phyloP scores from a whole-genome alignment of 2,329 filamentous ascomycete species.

The Pyrenophora teres region DNA sequence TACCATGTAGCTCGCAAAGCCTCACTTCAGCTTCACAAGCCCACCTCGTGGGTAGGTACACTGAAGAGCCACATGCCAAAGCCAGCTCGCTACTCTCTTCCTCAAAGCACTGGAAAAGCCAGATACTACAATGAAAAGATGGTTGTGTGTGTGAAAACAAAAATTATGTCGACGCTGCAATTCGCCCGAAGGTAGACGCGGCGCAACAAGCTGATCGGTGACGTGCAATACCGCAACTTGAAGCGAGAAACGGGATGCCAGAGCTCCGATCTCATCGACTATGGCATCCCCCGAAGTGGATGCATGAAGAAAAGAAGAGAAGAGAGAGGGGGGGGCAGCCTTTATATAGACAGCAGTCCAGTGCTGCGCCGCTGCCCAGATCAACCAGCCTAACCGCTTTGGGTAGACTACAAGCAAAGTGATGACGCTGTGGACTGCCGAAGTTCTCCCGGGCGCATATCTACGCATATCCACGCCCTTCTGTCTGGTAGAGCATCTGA shows the following conservation, averaged over 20 bases:
- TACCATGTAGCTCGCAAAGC: not conserved
- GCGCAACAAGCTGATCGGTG: not conserved
- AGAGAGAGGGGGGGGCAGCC: not conserved
- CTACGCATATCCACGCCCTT: too few species aligned
- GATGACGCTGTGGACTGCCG: too few species aligned
- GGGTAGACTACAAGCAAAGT: too few species aligned
- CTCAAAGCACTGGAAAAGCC: not conserved
- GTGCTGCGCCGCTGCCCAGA: too few species aligned
- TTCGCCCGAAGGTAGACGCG: not conserved
- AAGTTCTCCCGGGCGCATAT: too few species aligned
- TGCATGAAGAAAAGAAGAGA: not conserved
- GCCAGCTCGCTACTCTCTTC: not conserved
- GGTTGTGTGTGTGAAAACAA: not conserved
- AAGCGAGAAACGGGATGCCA: not conserved
- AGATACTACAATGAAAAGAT: not conserved
- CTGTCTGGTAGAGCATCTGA: too few species aligned
- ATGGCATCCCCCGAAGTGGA: not conserved
- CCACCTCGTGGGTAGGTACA: too few species aligned
- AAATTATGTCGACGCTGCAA: not conserved
- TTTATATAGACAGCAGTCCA: not conserved
- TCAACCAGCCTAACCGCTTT: too few species aligned
- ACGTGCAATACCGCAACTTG: not conserved
- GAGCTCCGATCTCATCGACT: not conserved
- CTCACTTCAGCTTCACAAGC: too few species aligned
- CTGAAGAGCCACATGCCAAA: not conserved